Base-by-base conservation (phyloP, 805 yeast genomes). In the Candida rishiriensis region DNA sequence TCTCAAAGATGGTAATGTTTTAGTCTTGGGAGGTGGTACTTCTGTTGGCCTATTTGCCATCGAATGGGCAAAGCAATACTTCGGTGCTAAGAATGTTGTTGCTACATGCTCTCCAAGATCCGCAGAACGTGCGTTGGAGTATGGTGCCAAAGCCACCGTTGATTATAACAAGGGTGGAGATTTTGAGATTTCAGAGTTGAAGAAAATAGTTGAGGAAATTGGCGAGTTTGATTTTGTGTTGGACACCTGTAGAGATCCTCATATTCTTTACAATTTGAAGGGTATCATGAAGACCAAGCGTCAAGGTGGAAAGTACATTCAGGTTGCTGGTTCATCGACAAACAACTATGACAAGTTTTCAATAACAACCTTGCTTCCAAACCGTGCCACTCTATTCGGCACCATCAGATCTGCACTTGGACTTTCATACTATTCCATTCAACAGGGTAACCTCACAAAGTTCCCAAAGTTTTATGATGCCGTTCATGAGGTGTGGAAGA, bases 21-120 rank as follows among this genome's bases (percentile, higher is more conserved):
- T 85, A 39, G 72, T 87, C 16, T 66, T 85, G 38, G 96, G 96
- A 33, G 91, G 85, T 21, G 81, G 85, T 9, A 80, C 95, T 1
- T 65, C 82, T 12, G 89, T 84, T 13, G 89, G 90, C 17, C 58
- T 71, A 28, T 71, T 69, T 47, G 69, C 73, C 3, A 66, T 78
- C 31, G 86, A 81, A 59, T 59, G 85, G 34, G 78, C 83, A 10
- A 81, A 76, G 59, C 60, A 71, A 34, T 58, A 64, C 38, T 68
- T 68, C 44, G 63, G 70, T 2, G 77, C 79, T 9, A 64, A 65
- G 21, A 71, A 71, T 11, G 75, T 87, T 17, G 81, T 77, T 56
- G 79, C 84, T 3, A 61, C 73, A 0, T 57, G 66, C 10, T 75
- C 87, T 11, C 57, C 63, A 34, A 55, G 59, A 10, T 54, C 63